Evolutionary conservation across 2,329 filamentous ascomycete species (phyloP).

Genomic region (Diaporthe destruens): DNA sequence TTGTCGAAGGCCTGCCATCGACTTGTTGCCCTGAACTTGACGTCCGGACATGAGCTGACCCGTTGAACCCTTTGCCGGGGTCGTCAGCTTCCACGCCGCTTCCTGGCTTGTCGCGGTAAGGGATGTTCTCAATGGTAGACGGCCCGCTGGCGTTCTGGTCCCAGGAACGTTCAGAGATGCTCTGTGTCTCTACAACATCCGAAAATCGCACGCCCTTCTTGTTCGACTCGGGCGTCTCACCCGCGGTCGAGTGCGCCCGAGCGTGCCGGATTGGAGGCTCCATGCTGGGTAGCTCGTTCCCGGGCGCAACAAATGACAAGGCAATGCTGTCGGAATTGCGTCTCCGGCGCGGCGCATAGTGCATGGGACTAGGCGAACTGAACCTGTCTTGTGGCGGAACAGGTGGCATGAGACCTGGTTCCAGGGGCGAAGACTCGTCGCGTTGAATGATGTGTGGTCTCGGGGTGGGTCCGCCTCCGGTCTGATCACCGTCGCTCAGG

Average conservation of each 20-base stretch:
- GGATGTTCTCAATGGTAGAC: constrained; percentile 29
- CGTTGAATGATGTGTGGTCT: constrained; percentile 20
- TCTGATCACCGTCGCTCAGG: constrained; percentile 21
- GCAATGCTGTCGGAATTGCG: constrained; percentile 46
- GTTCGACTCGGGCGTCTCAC: constrained; percentile 22
- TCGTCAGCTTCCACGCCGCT: background rate
- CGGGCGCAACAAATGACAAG: constrained; percentile 27
- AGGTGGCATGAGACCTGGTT: constrained; percentile 21
- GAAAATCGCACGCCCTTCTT: constrained; percentile 41
- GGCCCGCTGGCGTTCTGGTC: constrained; percentile 33
- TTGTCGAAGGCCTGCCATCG: constrained; percentile 34
- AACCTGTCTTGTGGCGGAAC: constrained; percentile 29
- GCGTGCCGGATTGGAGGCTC: constrained; percentile 31
- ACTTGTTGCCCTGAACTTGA: constrained; percentile 1
- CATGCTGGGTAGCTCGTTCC: constrained; percentile 4
- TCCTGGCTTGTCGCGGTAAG: constrained; percentile 25
- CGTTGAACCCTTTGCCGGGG: constrained; percentile 11
- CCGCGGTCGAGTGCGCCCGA: constrained; percentile 34
- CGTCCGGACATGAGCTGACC: constrained; percentile 9
- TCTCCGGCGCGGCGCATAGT: constrained; percentile 43
- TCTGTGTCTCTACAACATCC: constrained; percentile 40
- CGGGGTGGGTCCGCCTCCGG: constrained; percentile 19
- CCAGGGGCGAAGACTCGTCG: constrained; percentile 13
- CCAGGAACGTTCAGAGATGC: constrained; percentile 39
- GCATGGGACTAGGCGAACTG: constrained; percentile 39